Base-by-base conservation (phyloP, 2,329 filamentous ascomycete genomes). In the Clarireedia paspali region DNA sequence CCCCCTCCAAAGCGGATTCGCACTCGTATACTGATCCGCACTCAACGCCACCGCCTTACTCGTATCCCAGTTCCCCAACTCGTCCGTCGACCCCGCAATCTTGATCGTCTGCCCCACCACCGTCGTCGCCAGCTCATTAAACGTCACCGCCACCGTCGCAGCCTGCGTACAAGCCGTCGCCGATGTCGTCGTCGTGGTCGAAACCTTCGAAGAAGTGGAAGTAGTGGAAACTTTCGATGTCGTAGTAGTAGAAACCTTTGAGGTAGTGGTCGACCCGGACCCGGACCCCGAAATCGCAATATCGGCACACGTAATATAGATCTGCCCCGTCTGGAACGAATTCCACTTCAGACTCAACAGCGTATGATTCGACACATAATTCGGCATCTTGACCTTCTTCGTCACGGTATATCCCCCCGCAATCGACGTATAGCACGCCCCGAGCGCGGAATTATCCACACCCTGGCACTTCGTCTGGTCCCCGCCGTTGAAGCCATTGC, bases 61-160 rank as follows among this genome's bases (percentile, higher is more conserved):
- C 0, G 77, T 73, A 60, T 82, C 73, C 87, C 87, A 90, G 63
- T 67, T 75, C 6, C 86, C 86, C 6, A 91, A 77, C 24, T 77
- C 72, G 1, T 74, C 63, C 47, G 77, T 75, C 53, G 77, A 81
- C 17, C 87, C 87, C 0, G 79, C 75, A 10, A 91, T 69, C 68
- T 83, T 87, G 65, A 91, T 76, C 9, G 77, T 82, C 68, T 89
- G 76, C 2, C 86, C 86, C 48, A 69, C 81, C 2, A 65, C 66
- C 0, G 86, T 89, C 0, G 72, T 75, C 23, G 77, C 81, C 1
- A 75, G 65, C 58, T 78, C 80, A 47, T 81, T 73, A 70, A 89
- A 89, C 0, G 81, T 82, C 7, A 90, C 27, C 10, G 27, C 27
- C 10, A 30, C 7, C 7, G 27, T 30, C 2, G 27, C 7, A 30